These are phyloP conservation scores for Hypoxylon intermedium DNA, from an alignment of 495 filamentous ascomycete species.

Conservation along the genomic window DNA sequence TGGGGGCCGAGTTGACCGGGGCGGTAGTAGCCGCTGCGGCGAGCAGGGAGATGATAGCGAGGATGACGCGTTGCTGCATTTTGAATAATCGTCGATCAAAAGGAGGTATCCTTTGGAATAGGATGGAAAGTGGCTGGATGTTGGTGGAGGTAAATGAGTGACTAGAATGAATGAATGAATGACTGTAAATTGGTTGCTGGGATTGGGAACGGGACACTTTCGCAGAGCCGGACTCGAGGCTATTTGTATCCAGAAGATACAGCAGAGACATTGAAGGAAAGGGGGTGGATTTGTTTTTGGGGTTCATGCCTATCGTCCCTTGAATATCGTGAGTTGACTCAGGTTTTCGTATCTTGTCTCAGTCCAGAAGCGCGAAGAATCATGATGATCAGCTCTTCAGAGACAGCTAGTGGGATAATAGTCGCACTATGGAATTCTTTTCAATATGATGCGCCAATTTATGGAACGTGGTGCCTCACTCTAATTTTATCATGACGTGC, in stretches of 20 bases:
- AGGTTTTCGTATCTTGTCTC: constrained; percentile 23
- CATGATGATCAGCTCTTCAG: constrained; percentile 19
- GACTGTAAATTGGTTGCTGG: constrained; percentile 21
- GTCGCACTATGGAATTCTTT: constrained; percentile 21
- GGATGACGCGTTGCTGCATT: constrained; percentile 32
- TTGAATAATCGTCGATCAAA: constrained; percentile 17
- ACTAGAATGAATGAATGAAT: constrained; percentile 18
- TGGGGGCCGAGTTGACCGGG: constrained; percentile 3
- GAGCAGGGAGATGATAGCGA: constrained; percentile 31
- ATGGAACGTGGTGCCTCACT: background rate
- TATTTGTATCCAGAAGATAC: constrained; percentile 18
- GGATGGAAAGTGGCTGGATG: background rate
- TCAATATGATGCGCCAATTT: constrained; percentile 4
- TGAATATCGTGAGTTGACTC: constrained; percentile 20
- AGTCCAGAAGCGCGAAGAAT: background rate
- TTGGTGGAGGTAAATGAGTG: constrained; percentile 14
- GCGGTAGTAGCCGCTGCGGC: constrained; percentile 23
- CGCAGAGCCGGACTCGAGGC: background rate
- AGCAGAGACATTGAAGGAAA: background rate
- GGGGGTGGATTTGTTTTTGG: constrained; percentile 4
- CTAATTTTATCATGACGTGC: background rate
- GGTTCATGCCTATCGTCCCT: constrained; percentile 22
- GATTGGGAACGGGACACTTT: background rate
- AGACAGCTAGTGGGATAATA: background rate
- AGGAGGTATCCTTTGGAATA: background rate